A percentile compares a stretch with the other conserved stretches of the same genome.
phyloP scores from a whole-genome alignment of 306 rosid species.

The Cercis canadensis region DNA sequence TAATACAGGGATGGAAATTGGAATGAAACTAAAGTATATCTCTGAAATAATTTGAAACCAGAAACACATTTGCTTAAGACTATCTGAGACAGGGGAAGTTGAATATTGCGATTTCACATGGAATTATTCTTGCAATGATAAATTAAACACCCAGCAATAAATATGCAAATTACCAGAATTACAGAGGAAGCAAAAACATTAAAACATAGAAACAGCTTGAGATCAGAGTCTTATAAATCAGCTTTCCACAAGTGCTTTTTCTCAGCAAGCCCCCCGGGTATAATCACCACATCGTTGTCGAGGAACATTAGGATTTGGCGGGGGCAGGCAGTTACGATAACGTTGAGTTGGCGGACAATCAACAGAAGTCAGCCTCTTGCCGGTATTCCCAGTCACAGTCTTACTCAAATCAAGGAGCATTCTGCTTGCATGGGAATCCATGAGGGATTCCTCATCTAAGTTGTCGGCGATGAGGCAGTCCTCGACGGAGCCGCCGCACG shows the following conservation, averaged over 20 bases:
- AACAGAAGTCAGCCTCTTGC: constrained; percentile 32
- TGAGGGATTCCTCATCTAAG: constrained; percentile 29
- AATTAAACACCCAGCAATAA: not conserved
- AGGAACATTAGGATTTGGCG: not conserved
- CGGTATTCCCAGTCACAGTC: constrained; percentile 1
- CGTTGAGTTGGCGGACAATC: not conserved
- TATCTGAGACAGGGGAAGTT: too few relatives aligned
- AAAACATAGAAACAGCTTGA: constrained; percentile 5
- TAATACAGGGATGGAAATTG: too few relatives aligned
- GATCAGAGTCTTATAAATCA: not conserved
- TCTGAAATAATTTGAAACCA: not conserved
- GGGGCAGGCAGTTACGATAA: constrained; percentile 41
- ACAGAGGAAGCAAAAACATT: not conserved
- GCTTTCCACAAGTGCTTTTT: not conserved
- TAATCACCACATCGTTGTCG: constrained; percentile 17
- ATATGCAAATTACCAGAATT: not conserved
- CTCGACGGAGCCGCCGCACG: constrained; percentile 10
- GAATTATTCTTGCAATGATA: constrained; percentile 23
- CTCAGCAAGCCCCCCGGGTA: constrained; percentile 31
- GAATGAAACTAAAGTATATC: too few relatives aligned
- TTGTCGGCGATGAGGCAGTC: constrained; percentile 40
- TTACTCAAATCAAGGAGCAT: constrained; percentile 34
- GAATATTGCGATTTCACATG: not conserved
- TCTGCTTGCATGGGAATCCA: constrained; percentile 35
- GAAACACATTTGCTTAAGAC: too few relatives aligned